Conservation (phyloP, 441 rosid species). For the Mallotus repandus region DNA sequence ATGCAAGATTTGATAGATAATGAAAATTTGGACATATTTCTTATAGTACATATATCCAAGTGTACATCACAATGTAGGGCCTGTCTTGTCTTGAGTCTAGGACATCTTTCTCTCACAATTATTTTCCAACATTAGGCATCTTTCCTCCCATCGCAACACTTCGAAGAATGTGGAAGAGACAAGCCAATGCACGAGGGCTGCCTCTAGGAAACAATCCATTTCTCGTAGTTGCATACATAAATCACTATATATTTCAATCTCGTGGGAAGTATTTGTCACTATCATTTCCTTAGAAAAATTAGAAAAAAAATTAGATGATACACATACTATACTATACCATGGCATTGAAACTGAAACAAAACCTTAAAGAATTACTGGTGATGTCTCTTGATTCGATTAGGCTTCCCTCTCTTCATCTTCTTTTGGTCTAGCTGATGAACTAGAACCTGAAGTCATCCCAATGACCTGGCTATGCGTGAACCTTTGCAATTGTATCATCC, state of each 20-base stretch:
- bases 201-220: conserved; percentile 7
- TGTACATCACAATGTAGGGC: conserved; percentile 5
- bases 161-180: conserved; percentile 3
- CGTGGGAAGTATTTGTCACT: conserved; percentile 27
- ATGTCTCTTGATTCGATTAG: conserved; percentile 30
- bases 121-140: conserved; percentile 13
- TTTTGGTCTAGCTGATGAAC: conserved; percentile 52
- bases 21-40: conserved; percentile 6
- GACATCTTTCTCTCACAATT: conserved; percentile 14
- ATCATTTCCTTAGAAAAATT: conserved; percentile 35
- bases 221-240: neutral
- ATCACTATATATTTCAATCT: conserved; percentile 15
- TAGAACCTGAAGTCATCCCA: conserved; percentile 87
- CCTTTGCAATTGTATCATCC: conserved; percentile 97
- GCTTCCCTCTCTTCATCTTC: conserved; percentile 65
- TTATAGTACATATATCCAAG: neutral
- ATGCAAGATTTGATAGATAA: conserved; percentile 21
- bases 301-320: conserved; percentile 35
- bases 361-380: conserved; percentile 33
- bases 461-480: conserved; percentile 86
- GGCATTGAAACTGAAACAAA: conserved; percentile 31
- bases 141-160: neutral
- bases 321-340: conserved; percentile 49
- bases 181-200: conserved; percentile 18
- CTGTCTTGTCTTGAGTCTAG: neutral